A percentile compares a stretch with the other conserved stretches of the same genome.
Conservation (phyloP, 345 rosid species). For the Citrus medica region DNA sequence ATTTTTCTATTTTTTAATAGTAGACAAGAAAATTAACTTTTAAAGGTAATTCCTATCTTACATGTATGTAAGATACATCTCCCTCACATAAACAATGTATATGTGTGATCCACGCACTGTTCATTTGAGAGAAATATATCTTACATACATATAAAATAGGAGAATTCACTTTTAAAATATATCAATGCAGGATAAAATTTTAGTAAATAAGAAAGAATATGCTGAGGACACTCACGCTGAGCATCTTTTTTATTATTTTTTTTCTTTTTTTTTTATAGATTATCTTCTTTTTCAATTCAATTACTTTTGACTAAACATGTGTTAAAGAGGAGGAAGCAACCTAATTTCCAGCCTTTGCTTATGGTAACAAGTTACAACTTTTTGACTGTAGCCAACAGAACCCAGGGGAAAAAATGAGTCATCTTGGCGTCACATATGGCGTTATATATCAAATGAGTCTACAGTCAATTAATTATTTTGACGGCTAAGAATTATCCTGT, state of each 20-base stretch:
- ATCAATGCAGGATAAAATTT: too few species aligned
- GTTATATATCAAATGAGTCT: not conserved
- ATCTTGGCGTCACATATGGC: constrained; percentile 20
- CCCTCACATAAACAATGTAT: too few species aligned
- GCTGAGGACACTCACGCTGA: not conserved
- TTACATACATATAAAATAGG: too few species aligned
- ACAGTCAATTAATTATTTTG: not conserved
- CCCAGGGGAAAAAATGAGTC: not conserved
- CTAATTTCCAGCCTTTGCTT: not conserved
- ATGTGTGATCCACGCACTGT: too few species aligned
- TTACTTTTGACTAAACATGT: not conserved
- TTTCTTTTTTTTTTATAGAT: not conserved
- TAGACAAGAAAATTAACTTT: too few species aligned
- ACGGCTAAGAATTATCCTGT: not conserved
- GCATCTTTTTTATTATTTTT: too few species aligned
- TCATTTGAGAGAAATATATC: too few species aligned
- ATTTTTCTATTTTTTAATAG: too few species aligned
- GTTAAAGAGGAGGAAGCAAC: not conserved
- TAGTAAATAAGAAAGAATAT: too few species aligned
- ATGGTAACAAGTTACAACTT: not conserved
- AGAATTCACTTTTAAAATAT: too few species aligned
- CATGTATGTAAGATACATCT: too few species aligned
- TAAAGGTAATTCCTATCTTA: too few species aligned
- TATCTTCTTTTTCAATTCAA: not conserved
- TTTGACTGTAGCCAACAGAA: not conserved